Evolutionary conservation across 352 stramenopile species (phyloP), one percentile per base, ranked within the genome.

Genomic region (Peronospora destructor): DNA sequence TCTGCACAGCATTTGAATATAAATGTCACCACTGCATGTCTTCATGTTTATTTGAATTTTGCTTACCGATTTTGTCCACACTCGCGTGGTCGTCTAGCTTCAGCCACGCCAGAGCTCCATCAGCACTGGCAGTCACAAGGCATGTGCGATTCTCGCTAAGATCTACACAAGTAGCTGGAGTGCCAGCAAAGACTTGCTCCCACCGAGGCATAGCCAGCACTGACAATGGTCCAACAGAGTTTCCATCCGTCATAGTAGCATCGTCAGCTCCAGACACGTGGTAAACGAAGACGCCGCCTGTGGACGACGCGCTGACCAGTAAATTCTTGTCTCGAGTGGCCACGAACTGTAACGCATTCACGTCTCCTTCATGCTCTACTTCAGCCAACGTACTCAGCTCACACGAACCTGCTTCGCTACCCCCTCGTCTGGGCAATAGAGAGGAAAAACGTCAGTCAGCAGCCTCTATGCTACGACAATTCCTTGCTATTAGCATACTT

Each of bases 41-140:
- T 21, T 21, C 19, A 21, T 14, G 5, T 30, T 32, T 14, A 29
- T 49, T n/a, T 30, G 3, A 23, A 9, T n/a, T 8, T 12, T 35
- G 26, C 28, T 12, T 54, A 86, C 75, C 68, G 43, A 83, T 78
- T 35, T 67, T 81, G n/a, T 63, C 61, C 49, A 81, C 51, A 48
- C 56, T 64, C 50, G 70, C 64, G 11, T 25, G 33, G 13, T 83
- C 64, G 53, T 86, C 74, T 9, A 91, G 68, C 26, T 74, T 68
- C 19, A 88, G 56, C 81, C 81, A 91, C 47, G 71, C 78, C 25
- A 88, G 42, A 25, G 73, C 53, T 44, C 81, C 81, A 35, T 55
- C 46, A 19, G 73, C 66, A 17, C 71, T 85, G 14, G 65, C 76
- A 33, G 66, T 67, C 13, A 87, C 76, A 21, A 86, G 60, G 43